Percentiles rank a stretch among this genome's conserved stretches.
Conservation (phyloP, 768 basidiomycete species). For the Lactifluus echinatus region DNA sequence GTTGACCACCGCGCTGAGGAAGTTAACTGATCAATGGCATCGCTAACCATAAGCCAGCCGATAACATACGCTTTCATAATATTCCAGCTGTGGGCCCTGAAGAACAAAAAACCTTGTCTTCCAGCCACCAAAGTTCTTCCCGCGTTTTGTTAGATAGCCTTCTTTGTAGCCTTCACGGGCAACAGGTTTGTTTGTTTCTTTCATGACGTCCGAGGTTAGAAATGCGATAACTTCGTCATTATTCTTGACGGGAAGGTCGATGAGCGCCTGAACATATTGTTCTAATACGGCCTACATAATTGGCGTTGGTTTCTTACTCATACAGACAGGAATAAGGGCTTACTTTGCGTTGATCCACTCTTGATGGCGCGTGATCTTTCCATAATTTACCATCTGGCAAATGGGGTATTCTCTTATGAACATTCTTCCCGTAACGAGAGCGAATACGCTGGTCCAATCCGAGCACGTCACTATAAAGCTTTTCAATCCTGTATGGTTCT, state of each 20-base stretch:
- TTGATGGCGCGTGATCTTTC: slow-evolving; percentile 95
- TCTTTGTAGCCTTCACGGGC: slow-evolving; percentile 83
- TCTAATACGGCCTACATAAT: slow-evolving; percentile 59
- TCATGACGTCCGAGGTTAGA: slow-evolving; percentile 82
- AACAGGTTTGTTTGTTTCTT: slow-evolving; percentile 65
- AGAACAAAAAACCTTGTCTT: slow-evolving; percentile 93
- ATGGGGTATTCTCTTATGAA: slow-evolving; percentile 67
- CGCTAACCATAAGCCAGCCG: neutral
- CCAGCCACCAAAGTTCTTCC: slow-evolving; percentile 98
- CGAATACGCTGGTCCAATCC: slow-evolving; percentile 76
- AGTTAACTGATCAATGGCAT: neutral
- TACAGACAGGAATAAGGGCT: slow-evolving; percentile 23
- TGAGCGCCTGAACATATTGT: slow-evolving; percentile 75
- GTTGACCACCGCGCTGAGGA: slow-evolving; percentile 73
- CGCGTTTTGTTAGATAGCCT: slow-evolving; percentile 91
- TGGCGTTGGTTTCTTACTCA: slow-evolving; percentile 13
- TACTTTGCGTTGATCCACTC: slow-evolving; percentile 94
- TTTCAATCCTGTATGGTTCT: slow-evolving; percentile 78
- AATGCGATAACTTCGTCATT: slow-evolving; percentile 88
- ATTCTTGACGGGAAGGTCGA: slow-evolving; percentile 75
- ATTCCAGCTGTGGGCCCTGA: slow-evolving; percentile 83
- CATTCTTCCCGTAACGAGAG: slow-evolving; percentile 43
- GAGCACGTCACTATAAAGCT: slow-evolving; percentile 90
- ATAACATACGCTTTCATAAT: slow-evolving; percentile 87
- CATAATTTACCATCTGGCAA: slow-evolving; percentile 91